Evolutionary conservation across 805 yeast genomes (phyloP), one percentile per base, ranked within the genome.

Genomic region (Yamadazyma phyllophila): DNA sequence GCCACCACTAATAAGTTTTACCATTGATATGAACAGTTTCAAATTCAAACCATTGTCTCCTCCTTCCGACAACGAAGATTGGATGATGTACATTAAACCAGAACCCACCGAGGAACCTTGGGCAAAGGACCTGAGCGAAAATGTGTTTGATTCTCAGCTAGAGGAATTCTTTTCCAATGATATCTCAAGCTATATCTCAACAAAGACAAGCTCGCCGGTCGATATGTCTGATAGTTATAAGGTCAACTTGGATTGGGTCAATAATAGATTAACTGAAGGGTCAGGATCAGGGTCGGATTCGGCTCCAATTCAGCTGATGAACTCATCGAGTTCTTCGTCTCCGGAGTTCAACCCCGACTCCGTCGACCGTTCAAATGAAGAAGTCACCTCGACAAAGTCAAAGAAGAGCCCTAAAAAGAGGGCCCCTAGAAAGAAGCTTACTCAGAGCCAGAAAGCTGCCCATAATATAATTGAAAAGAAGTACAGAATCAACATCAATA

Each of bases 401-500:
- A 38, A 37, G 14, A 45, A 26, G 31, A 9, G 49, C 24, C 24
- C 24, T 5, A 58, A 47, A 37, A 73, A 67, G 59, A 69, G 80
- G 59, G 74, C 78, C 11, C 77, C 77, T 38, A 65, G 83, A 58
- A 79, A 80, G 63, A 71, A 81, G 61, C 60, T 79, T 44, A 77
- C 83, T 7, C 70, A 71, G 5, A 73, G 74, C 52, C 89, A 83
- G 63, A 81, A 83, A 53, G 80, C 80, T 55, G 88, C 88, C 0
- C 91, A 84, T 59, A 83, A 83, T 65, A 80, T 79, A 62, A 82
- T 84, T 50, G 90, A 84, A 58, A 81, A 83, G 59, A 76, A 83
- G 48, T 83, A 84, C 61, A 69, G 89, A 59, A 82, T 82, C 49
- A 83, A 83, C 61, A 82, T 84, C 60, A 83, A 83, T 59, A 79